phyloP scores from a whole-genome alignment of 179 eudicot species.

The Beta corolliflora region DNA sequence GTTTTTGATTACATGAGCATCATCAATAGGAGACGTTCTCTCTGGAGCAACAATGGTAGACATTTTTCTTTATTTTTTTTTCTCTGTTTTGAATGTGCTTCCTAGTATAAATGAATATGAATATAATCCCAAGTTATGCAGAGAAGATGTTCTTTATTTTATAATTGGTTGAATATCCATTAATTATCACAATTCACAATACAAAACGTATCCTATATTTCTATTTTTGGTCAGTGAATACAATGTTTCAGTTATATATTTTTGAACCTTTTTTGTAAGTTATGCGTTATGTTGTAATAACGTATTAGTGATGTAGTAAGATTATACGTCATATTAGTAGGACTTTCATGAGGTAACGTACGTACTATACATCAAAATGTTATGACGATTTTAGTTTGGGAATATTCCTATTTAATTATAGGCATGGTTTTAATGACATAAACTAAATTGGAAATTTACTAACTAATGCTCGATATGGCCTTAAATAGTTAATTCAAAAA shows the following conservation, averaged over 20 bases:
- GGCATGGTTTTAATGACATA: too few species aligned
- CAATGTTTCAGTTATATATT: neutral
- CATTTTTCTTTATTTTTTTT: conserved; percentile 35
- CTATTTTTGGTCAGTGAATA: conserved; percentile 15
- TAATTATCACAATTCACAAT: neutral
- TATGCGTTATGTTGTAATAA: too few species aligned
- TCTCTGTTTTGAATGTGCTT: neutral
- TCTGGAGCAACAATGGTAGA: conserved; percentile 63
- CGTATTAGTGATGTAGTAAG: too few species aligned
- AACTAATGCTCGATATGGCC: too few species aligned
- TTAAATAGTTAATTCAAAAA: too few species aligned
- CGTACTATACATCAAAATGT: too few species aligned
- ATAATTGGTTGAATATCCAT: conserved; percentile 17
- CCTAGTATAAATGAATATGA: neutral
- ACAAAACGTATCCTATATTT: neutral
- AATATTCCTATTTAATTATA: too few species aligned
- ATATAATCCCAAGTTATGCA: neutral
- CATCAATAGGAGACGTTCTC: conserved; percentile 65
- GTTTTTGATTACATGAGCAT: conserved; percentile 71
- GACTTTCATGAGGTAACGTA: too few species aligned
- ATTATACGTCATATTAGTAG: too few species aligned
- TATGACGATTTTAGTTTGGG: too few species aligned
- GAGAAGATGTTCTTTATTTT: conserved; percentile 7
- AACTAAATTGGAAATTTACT: too few species aligned
- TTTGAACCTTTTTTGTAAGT: too few species aligned